These are phyloP conservation scores for Plenodomus biglobosus DNA, from an alignment of 2,329 filamentous ascomycete species.

Conservation along the genomic window DNA sequence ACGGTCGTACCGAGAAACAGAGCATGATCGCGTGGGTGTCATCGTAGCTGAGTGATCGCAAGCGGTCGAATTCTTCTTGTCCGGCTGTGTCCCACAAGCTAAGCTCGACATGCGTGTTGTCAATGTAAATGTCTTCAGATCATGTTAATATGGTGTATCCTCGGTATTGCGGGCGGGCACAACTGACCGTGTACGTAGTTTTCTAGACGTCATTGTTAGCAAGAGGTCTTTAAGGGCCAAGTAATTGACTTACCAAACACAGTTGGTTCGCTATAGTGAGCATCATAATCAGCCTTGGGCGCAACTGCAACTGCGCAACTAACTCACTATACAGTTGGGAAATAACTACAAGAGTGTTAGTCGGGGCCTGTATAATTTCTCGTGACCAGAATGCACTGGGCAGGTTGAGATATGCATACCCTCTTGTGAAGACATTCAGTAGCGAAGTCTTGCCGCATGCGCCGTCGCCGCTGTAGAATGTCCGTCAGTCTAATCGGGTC, in stretches of 20 bases:
- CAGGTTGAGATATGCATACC: conserved; percentile 60
- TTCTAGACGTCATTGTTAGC: conserved; percentile 55
- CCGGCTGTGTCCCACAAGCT: conserved; percentile 98
- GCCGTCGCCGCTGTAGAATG: conserved; percentile 74
- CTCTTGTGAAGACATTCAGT: conserved; percentile 97
- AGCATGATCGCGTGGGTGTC: conserved; percentile 99
- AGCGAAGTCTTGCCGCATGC: conserved; percentile 96
- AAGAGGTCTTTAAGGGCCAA: not conserved
- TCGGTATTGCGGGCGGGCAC: not conserved
- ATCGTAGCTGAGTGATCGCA: conserved; percentile 94
- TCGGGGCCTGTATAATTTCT: conserved; percentile 1
- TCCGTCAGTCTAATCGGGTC: conserved; percentile 27
- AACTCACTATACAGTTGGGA: conserved; percentile 88
- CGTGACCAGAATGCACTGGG: not conserved
- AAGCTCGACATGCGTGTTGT: conserved; percentile 93
- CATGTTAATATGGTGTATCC: conserved; percentile 10
- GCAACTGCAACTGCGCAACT: conserved; percentile 9
- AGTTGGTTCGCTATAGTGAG: conserved; percentile 71
- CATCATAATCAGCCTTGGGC: conserved; percentile 21
- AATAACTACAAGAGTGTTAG: conserved; percentile 64
- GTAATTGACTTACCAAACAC: conserved; percentile 66
- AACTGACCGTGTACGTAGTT: conserved; percentile 93
- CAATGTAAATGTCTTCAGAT: conserved; percentile 87
- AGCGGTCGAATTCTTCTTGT: conserved; percentile 96
- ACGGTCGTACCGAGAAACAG: conserved; percentile 71